phyloP scores from a whole-genome alignment of 345 rosid genomes.

The Capsella bursapastoris region DNA sequence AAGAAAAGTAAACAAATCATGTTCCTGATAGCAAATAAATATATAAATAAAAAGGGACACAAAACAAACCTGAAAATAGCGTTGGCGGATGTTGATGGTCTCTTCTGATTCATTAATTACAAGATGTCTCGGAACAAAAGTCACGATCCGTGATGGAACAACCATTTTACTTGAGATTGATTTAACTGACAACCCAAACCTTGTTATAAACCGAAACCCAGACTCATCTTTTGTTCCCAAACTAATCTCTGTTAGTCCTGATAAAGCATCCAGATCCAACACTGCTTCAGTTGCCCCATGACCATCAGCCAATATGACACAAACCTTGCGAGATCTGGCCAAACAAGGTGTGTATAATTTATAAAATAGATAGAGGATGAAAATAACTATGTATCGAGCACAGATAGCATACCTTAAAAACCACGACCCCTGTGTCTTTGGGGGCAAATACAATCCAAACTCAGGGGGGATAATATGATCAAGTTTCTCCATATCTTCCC shows the following conservation, averaged over 20 bases:
- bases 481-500: slow-evolving; percentile 63
- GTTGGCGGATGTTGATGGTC: slow-evolving; percentile 71
- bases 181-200: slow-evolving; percentile 77
- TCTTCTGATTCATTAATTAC: slow-evolving; percentile 72
- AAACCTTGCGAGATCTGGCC: slow-evolving; percentile 70
- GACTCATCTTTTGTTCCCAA: slow-evolving; percentile 63
- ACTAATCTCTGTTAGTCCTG: slow-evolving; percentile 85
- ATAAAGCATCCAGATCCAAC: slow-evolving; percentile 80
- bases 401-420: slow-evolving; percentile 60
- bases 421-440: slow-evolving; percentile 74
- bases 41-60: background rate
- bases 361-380: slow-evolving; percentile 14
- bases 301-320: slow-evolving; percentile 59
- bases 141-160: slow-evolving; percentile 68
- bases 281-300: slow-evolving; percentile 57
- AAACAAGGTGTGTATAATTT: slow-evolving; percentile 28
- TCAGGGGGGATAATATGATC: slow-evolving; percentile 63
- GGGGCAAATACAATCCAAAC: slow-evolving; percentile 68
- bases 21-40: slow-evolving; percentile 27
- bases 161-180: slow-evolving; percentile 50
- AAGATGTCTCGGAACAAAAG: slow-evolving; percentile 79
- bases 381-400: slow-evolving; percentile 29
- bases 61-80: slow-evolving; percentile 71
- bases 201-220: slow-evolving; percentile 58
- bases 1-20: slow-evolving; percentile 34